Base-by-base conservation (phyloP, 495 filamentous ascomycete genomes). In the Annulohypoxylon nitens region DNA sequence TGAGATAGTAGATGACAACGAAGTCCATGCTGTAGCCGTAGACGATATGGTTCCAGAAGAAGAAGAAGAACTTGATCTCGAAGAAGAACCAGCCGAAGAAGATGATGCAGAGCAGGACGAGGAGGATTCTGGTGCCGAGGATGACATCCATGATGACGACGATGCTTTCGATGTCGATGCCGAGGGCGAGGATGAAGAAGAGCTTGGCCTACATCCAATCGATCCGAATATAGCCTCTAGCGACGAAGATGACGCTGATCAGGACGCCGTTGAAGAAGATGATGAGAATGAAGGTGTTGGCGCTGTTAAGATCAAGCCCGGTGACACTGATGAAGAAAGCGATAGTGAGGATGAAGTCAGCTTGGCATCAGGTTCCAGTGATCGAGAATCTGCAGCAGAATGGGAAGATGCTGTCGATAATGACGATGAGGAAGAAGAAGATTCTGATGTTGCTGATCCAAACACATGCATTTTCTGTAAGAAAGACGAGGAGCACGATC, bases 401-500 rank as follows among this genome's bases (percentile, higher is more conserved):
- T 95, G 93, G 73, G 92, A 92, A 43, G 88, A 85, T 1, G 92
- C 84, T 26, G 84, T 86, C 70, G 89, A 89, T 25, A 87, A 92
- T 50, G 92, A 92, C 34, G 91, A 92, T 55, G 88, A 85, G 2
- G 92, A 92, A 30, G 88, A 83, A 58, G 85, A 85, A 62, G 88
- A 88, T 36, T 78, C 76, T 0, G 81, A 88, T 79, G 78, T 86
- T 82, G 71, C 86, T 82, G 75, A 87, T 84, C 61, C 92, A 86
- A 92, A 86, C 88, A 90, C 91, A 80, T 88, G 93, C 89, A 67
- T 82, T 23, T 94, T 93, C 78, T 97, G 94, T 79, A 88, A 86
- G 43, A 85, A 93, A 71, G 91, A 94, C 75, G 94, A 97, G 81
- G 93, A 95, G 60, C 83, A 96, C 70, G 94, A 97, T 70, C 93